Evolutionary conservation across 345 rosid species (phyloP), one percentile per base, ranked within the genome.

Genomic region (Corymbia maculata): DNA sequence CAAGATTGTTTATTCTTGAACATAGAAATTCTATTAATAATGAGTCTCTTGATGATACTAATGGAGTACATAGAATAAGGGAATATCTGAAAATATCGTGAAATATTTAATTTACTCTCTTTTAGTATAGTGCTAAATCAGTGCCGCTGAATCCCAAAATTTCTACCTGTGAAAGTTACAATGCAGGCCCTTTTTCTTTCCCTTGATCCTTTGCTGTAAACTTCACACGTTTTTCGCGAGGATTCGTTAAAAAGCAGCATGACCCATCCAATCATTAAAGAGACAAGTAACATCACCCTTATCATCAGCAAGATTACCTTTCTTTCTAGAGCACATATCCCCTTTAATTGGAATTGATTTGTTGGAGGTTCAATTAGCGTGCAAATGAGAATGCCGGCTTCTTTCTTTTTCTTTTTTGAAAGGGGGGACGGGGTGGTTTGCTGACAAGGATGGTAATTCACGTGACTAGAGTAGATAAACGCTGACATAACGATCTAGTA

Each of bases 401-500:
- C 15, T 52, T 52, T 52, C 1, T 52, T 52, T 13, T 52, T 52
- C 1, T 13, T 51, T 49, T 49, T 7, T 49, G 51, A 13, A 4
- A 36, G 42, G 42, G 42, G 42, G 42, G 42, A 36, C 3, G 42
- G 42, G 42, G 42, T 36, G 51, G 51, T 9, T 50, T 50, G 51
- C 12, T 13, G 12, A 50, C 2, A 11, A 50, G 4, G 42, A 36
- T 36, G 42, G 42, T 36, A 36, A 36, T 36, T 36, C 42, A 36
- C 42, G 42, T 36, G 42, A 36, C 42, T 36, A 36, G 42, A 36
- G 42, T 36, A 36, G 42, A 36, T 36, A 36, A 36, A 36, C 4
- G 42, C 42, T 2, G 42, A 59, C 30, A 59, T 2, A 0, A 1
- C 0, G 1, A 26, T 59, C 66, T 1, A 59, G 1, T 26, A 30